These are phyloP conservation scores for Citrus mangshanensis DNA, from an alignment of 345 rosid genomes.

Conservation along the genomic window DNA sequence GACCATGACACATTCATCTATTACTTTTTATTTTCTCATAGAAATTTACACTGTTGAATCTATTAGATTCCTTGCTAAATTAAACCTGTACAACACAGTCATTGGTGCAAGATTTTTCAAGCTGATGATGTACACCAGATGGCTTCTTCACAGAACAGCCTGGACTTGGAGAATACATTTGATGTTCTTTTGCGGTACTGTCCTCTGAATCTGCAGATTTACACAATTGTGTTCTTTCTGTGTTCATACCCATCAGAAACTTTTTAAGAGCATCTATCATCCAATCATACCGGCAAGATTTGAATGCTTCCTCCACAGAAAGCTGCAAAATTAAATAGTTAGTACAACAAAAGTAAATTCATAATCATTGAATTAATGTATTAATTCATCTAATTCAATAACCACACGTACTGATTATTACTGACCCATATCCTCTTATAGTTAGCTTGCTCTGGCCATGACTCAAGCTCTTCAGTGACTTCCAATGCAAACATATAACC, in stretches of 20 bases:
- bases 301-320: conserved; percentile 29
- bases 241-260: conserved; percentile 13
- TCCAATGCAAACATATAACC: conserved; percentile 72
- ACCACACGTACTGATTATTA: not conserved
- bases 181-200: conserved; percentile 6
- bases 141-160: conserved; percentile 9
- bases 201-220: not conserved
- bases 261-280: conserved; percentile 44
- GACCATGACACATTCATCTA: not conserved
- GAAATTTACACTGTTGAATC: not conserved
- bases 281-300: conserved; percentile 52
- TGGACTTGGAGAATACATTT: conserved; percentile 16
- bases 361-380: no score
- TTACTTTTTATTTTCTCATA: not conserved
- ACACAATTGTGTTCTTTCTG: not conserved
- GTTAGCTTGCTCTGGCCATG: conserved; percentile 41
- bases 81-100: conserved; percentile 23
- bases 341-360: not conserved
- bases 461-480: conserved; percentile 43
- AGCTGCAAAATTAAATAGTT: conserved; percentile 24
- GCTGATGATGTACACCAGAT: conserved; percentile 11
- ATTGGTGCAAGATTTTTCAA: conserved; percentile 20
- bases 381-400: not conserved
- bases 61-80: not conserved
- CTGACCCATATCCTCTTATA: conserved; percentile 48